Evolutionary conservation across 2,329 filamentous ascomycete species (phyloP), one percentile per base, ranked within the genome.

Genomic region (Xylariaceae sp.): DNA sequence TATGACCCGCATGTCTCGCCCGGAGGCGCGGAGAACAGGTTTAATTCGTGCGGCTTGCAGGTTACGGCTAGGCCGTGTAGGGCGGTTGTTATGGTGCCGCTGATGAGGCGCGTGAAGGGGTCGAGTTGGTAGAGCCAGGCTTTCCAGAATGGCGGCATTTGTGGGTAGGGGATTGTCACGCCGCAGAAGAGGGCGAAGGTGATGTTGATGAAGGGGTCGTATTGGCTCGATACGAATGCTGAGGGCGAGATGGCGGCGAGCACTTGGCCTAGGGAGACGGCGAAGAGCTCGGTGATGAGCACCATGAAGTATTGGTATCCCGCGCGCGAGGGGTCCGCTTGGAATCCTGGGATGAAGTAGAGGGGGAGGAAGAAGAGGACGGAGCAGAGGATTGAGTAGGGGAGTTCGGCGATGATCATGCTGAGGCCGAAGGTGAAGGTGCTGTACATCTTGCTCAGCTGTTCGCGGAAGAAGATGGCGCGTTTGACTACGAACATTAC

Each of bases 231-330:
- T 67, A 95, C 89, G 74, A 91, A 91, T 1, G 89, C 85, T 23
- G 83, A 86, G 0, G 92, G 90, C 0, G 90, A 94, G 58, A 93
- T 75, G 0, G 92, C 86, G 0, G 89, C 87, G 3, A 96, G 80
- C 58, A 83, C 84, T 71, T 93, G 92, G 2, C 82, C 91, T 1
- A 96, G 77, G 0, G 89, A 91, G 45, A 95, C 88, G 7, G 88
- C 86, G 76, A 96, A 96, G 53, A 95, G 73, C 72, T 96, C 91
- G 0, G 89, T 93, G 67, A 93, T 81, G 56, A 96, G 80, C 3
- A 95, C 76, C 76, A 95, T 90, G 71, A 96, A 78, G 80, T 95
- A 95, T 71, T 93, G 89, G 74, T 92, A 94, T 0, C 91, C 92
- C 0, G 91, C 89, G 3, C 89, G 83, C 1, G 78, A 81, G 0